Evolutionary conservation across 78 protist species (phyloP).

Genomic region (Speleostelium caveatum): DNA sequence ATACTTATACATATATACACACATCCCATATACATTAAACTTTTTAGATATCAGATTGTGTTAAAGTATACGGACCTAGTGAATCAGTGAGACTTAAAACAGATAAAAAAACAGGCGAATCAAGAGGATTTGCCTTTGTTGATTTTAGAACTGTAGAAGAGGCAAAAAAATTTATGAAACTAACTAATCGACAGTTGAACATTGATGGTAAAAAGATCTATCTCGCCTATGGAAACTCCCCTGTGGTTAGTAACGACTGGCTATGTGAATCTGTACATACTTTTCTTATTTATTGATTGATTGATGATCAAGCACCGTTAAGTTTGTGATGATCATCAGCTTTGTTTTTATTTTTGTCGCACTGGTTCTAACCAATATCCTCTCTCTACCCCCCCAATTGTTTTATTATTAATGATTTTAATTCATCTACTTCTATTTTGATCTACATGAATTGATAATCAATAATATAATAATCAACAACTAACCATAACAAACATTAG

Average conservation of each 20-base stretch:
- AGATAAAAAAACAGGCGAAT: slow-evolving; percentile 23
- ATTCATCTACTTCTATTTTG: neutral
- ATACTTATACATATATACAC: neutral
- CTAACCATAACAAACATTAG: too few relatives aligned
- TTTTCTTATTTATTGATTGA: too few relatives aligned
- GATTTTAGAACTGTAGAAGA: slow-evolving; percentile 24
- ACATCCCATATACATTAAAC: neutral
- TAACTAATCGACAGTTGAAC: neutral
- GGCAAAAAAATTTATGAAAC: slow-evolving; percentile 19
- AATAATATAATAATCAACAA: neutral
- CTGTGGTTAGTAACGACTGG: slow-evolving; percentile 14
- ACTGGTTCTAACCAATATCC: neutral
- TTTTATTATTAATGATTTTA: neutral
- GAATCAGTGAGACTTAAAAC: slow-evolving; percentile 13
- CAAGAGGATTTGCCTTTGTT: slow-evolving; percentile 67
- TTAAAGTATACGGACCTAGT: slow-evolving; percentile 20
- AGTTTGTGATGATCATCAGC: too few relatives aligned
- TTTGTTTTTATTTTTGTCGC: neutral
- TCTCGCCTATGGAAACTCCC: neutral
- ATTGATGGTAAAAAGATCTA: slow-evolving; percentile 21
- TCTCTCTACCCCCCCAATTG: neutral
- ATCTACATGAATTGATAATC: neutral
- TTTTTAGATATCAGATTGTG: slow-evolving; percentile 33
- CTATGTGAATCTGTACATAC: slow-evolving; percentile 39
- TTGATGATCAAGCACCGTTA: too few relatives aligned